Conservation (phyloP, 805 yeast genomes). For the Ogataea glucozyma region DNA sequence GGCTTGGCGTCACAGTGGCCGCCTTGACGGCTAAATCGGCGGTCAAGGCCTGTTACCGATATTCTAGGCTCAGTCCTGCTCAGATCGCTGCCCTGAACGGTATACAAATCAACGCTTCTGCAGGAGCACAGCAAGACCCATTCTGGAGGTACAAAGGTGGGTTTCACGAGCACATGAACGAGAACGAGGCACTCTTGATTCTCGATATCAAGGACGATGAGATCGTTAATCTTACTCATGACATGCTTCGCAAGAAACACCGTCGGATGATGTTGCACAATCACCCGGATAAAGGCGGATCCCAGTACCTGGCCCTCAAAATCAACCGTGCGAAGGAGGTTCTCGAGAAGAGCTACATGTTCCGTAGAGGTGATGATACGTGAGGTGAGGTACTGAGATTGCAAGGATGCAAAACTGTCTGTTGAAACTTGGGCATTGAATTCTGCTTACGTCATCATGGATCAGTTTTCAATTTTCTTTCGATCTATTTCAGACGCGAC, state of each 20-base stretch:
- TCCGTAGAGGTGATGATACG: slow-evolving; percentile 26
- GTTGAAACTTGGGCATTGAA: no score
- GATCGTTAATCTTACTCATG: slow-evolving; percentile 47
- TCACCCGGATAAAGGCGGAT: slow-evolving; percentile 91
- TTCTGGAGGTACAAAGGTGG: slow-evolving; percentile 57
- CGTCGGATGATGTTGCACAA: slow-evolving; percentile 75
- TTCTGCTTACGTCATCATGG: slow-evolving; percentile 4
- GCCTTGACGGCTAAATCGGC: slow-evolving; percentile 50
- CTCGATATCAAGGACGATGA: slow-evolving; percentile 59
- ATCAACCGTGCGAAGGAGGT: slow-evolving; percentile 84
- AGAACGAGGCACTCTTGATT: slow-evolving; percentile 67
- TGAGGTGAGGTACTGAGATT: no score
- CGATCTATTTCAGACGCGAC: no score
- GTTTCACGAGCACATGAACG: slow-evolving; percentile 63
- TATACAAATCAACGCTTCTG: slow-evolving; percentile 24
- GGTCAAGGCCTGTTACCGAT: slow-evolving; percentile 35
- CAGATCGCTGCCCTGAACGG: slow-evolving; percentile 44
- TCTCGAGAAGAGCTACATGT: slow-evolving; percentile 61
- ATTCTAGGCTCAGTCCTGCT: slow-evolving; percentile 34
- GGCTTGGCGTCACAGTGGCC: slow-evolving; percentile 52
- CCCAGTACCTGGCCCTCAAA: slow-evolving; percentile 77
- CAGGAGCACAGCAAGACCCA: slow-evolving; percentile 8
- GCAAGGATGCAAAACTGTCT: no score
- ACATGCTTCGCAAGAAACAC: slow-evolving; percentile 66
- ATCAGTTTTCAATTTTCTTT: no score